Base-by-base conservation (phyloP, 768 basidiomycete genomes). In the Mycena olivaceomarginata region DNA sequence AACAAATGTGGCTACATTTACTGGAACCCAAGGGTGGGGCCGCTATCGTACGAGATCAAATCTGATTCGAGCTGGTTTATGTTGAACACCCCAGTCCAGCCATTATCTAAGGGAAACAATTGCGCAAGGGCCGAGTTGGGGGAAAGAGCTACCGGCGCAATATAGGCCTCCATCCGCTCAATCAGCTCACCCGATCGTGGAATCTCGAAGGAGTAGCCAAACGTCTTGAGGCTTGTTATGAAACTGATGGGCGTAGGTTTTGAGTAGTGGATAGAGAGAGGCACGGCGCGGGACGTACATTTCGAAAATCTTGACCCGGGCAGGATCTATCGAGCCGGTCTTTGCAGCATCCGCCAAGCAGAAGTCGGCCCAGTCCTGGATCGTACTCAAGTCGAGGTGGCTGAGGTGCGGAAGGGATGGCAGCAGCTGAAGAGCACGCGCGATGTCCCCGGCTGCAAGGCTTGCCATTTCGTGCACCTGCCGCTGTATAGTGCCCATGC, bases 351-450 rank as follows among this genome's bases (percentile, higher is more conserved):
- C 78, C 15, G 67, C 43, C 62, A 69, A 20, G 43, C 51, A 64
- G 56, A 79, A 79, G 2, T 73, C 18, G 15, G 39, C 56, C 78
- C 78, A 79, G 31, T 51, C 74, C 0, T 11, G 31, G 62, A 79
- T 12, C 11, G 39, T 31, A n/a, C 12, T 16, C 51, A 51, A 76
- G 7, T 45, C 37, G 8, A 66, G 0, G 5, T 66, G 48, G 37
- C 57, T 18, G 15, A 41, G 25, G 39, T 71, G 59, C 9, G 71
- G 62, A 5, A 56, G 70, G 1, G 25, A 56, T 0, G 70, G 67
- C 8, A 67, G 31, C 16, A 79, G 39, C 18, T 39, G 22, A 9
- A 76, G 40, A 7, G 39, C 41, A 0, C 78, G 70, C 20, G n/a
- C 48, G 13, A 79, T 41, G 15, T 76, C 70, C 25, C n/a, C 51